These are phyloP conservation scores for Vitis hybrid DNA, from an alignment of 177 flowering plant species.

Conservation along the genomic window DNA sequence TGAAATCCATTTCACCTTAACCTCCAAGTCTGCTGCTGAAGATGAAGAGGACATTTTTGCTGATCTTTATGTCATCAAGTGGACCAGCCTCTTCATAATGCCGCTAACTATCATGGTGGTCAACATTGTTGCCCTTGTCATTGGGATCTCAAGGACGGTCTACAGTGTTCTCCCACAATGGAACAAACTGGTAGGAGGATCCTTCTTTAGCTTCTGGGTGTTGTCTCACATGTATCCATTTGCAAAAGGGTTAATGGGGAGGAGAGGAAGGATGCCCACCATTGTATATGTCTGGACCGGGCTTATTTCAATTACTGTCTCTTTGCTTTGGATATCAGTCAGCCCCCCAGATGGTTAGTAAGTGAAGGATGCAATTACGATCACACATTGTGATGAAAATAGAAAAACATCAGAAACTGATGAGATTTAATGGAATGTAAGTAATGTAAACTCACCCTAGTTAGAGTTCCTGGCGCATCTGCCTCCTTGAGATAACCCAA, in stretches of 20 bases:
- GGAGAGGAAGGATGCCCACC: constrained; percentile 64
- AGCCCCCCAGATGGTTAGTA: constrained; percentile 36
- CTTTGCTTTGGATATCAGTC: constrained; percentile 63
- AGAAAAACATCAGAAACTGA: too few species aligned
- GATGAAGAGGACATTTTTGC: constrained; percentile 67
- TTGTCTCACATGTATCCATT: constrained; percentile 78
- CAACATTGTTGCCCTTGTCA: constrained; percentile 49
- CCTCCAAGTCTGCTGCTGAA: constrained; percentile 56
- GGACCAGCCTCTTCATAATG: constrained; percentile 66
- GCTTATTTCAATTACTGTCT: constrained; percentile 56
- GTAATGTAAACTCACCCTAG: too few species aligned
- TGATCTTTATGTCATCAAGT: constrained; percentile 63
- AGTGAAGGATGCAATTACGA: too few species aligned
- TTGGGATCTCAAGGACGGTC: constrained; percentile 55
- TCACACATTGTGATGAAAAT: too few species aligned
- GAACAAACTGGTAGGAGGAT: constrained; percentile 64
- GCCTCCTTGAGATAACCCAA: too few species aligned
- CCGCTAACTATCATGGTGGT: constrained; percentile 57
- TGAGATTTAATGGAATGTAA: too few species aligned
- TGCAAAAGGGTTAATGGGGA: constrained; percentile 73
- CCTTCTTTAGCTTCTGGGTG: constrained; percentile 77
- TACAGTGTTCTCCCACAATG: constrained; percentile 73
- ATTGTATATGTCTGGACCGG: constrained; percentile 73
- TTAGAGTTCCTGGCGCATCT: too few species aligned
- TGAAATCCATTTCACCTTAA: constrained; percentile 67